A percentile compares a stretch with the other conserved stretches of the same genome.
Conservation (phyloP, 2,329 filamentous ascomycete species). For the Coniella lustricola region DNA sequence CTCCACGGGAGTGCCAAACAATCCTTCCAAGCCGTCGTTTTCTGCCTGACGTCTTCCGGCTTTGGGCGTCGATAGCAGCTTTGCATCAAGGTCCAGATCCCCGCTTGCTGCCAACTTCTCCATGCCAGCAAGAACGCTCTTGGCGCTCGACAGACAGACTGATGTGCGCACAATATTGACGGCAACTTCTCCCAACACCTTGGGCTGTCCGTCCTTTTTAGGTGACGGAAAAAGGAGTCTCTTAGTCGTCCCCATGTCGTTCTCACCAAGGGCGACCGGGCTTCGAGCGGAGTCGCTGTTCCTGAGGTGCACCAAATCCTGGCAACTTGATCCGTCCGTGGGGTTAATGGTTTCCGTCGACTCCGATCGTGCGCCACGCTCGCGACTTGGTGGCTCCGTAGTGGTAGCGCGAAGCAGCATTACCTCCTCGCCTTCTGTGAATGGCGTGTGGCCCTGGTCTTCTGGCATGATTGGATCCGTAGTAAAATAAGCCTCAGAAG, state of each 20-base stretch:
- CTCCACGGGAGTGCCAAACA: conserved; percentile 58
- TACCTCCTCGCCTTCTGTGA: conserved; percentile 18
- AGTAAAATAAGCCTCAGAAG: conserved; percentile 47
- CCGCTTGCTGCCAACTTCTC: conserved; percentile 29
- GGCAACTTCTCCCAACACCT: conserved; percentile 51
- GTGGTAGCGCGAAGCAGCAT: conserved; percentile 16
- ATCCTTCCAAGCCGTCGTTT: conserved; percentile 38
- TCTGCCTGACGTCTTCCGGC: conserved; percentile 20
- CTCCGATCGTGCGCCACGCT: conserved; percentile 22
- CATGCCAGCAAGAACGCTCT: conserved; percentile 32
- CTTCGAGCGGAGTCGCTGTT: conserved; percentile 49
- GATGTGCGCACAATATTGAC: conserved; percentile 44
- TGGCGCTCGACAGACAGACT: conserved; percentile 30
- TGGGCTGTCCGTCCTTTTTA: conserved; percentile 55
- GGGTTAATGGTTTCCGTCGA: conserved; percentile 9
- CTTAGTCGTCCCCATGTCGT: conserved; percentile 51
- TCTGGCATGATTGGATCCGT: conserved; percentile 46
- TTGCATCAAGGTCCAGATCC: background rate
- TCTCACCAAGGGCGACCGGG: conserved; percentile 46
- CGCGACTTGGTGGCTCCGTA: conserved; percentile 16
- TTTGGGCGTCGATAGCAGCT: conserved; percentile 24
- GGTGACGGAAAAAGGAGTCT: conserved; percentile 73
- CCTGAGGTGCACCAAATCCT: conserved; percentile 46
- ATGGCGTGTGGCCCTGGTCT: conserved; percentile 27
- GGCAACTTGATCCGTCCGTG: conserved; percentile 24